Percentiles rank a stretch among this genome's conserved stretches.
These are phyloP conservation scores for Diplocarpon rosae DNA, from an alignment of 2,329 filamentous ascomycete species.

Conservation along the genomic window DNA sequence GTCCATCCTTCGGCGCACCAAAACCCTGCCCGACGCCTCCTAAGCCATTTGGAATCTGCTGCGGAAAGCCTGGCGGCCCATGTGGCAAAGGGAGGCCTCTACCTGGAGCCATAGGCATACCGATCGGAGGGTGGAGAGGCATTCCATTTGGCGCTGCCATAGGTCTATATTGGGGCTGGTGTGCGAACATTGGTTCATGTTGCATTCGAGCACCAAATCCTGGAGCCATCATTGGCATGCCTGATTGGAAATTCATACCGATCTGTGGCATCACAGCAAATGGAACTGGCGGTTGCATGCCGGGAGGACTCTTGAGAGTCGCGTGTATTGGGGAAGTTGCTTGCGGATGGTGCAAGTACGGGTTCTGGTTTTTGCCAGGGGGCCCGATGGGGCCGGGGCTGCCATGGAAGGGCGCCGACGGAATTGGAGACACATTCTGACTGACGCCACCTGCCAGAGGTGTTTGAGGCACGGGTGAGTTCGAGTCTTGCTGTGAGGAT, in stretches of 20 bases:
- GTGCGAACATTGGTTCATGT: constrained; percentile 43
- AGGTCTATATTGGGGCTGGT: constrained; percentile 44
- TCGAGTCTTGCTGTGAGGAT: constrained; percentile 66
- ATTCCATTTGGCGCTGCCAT: constrained; percentile 39
- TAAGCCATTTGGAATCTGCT: constrained; percentile 33
- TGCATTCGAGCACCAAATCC: constrained; percentile 31
- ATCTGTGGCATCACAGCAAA: constrained; percentile 42
- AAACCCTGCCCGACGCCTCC: constrained; percentile 32
- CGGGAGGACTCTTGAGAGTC: constrained; percentile 46
- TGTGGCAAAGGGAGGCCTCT: constrained; percentile 29
- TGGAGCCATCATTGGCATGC: constrained; percentile 30
- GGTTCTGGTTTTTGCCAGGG: constrained; percentile 47
- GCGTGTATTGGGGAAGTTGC: constrained; percentile 53
- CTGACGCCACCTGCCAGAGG: constrained; percentile 49
- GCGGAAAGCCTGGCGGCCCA: constrained; percentile 44
- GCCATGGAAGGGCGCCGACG: constrained; percentile 51
- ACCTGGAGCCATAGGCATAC: constrained; percentile 45
- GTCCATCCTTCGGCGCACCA: constrained; percentile 29
- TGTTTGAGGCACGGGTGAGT: constrained; percentile 54
- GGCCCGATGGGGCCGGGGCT: constrained; percentile 53
- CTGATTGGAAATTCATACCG: constrained; percentile 43
- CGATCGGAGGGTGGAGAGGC: constrained; percentile 48
- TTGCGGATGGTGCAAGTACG: constrained; percentile 44
- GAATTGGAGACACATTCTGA: constrained; percentile 48
- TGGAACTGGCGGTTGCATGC: constrained; percentile 32